Percentiles rank a stretch among this genome's conserved stretches.
Evolutionary conservation across 495 filamentous ascomycete genomes (phyloP).

Genomic region (Aspergillus leporis): DNA sequence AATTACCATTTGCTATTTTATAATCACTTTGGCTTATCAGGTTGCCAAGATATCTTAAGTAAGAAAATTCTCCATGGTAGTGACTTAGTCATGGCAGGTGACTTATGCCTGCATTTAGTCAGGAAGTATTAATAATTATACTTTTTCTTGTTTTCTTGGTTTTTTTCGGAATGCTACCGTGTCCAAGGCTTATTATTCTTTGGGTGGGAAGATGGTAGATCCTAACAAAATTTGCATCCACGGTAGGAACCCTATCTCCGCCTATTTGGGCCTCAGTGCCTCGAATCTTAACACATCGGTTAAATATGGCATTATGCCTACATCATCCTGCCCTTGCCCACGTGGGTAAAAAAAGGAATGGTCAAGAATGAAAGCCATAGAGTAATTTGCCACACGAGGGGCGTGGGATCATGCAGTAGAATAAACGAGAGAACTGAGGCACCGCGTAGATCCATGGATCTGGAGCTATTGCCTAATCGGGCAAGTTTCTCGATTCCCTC

Average conservation of each 20-base stretch:
- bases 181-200: background rate
- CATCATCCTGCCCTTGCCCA: background rate
- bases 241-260: background rate
- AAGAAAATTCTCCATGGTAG: too few relatives aligned
- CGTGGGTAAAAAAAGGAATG: background rate
- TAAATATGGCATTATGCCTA: background rate
- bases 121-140: background rate
- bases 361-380: background rate
- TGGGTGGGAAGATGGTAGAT: too few relatives aligned
- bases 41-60: background rate
- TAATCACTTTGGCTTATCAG: background rate
- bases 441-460: background rate
- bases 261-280: background rate
- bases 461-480: background rate
- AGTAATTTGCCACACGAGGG: background rate
- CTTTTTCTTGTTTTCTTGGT: background rate
- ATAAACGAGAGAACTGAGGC: background rate
- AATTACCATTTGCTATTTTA: conserved; percentile 3
- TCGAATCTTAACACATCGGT: background rate
- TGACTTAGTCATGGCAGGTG: background rate
- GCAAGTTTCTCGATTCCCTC: background rate
- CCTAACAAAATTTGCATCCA: background rate
- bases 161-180: background rate
- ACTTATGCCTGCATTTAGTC: conserved; percentile 1
- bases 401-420: background rate